These are phyloP conservation scores for Neurospora sp. DNA, from an alignment of 495 filamentous ascomycete genomes.

Conservation along the genomic window DNA sequence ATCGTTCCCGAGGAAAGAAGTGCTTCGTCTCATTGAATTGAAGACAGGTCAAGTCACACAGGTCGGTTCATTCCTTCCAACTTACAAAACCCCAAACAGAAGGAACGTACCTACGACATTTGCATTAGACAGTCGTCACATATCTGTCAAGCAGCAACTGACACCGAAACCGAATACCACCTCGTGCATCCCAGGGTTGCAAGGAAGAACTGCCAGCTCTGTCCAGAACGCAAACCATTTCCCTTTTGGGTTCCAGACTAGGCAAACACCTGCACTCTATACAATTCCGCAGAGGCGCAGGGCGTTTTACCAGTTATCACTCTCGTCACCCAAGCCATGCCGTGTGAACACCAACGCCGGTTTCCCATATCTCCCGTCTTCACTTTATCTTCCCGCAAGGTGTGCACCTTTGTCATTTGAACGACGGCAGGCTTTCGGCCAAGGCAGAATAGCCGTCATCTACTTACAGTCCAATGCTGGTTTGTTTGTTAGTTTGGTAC, in stretches of 20 bases:
- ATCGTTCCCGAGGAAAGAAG: background rate
- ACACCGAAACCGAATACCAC: background rate
- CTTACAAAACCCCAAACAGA: background rate
- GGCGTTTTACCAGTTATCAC: background rate
- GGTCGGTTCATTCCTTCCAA: background rate
- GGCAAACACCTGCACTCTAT: background rate
- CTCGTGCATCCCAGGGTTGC: background rate
- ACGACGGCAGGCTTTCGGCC: background rate
- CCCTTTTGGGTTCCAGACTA: background rate
- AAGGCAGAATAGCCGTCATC: background rate
- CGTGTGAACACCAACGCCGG: background rate
- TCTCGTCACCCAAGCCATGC: background rate
- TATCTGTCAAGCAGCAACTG: background rate
- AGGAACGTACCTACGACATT: background rate
- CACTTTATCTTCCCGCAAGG: background rate
- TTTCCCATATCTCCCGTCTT: background rate
- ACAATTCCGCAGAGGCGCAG: background rate
- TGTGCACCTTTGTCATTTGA: background rate
- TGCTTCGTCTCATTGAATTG: background rate
- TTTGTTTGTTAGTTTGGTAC: no score
- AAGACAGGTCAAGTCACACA: background rate
- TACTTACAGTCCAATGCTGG: background rate
- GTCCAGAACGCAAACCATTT: background rate
- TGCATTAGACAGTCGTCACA: background rate
- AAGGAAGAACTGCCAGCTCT: background rate